Evolutionary conservation across 305 asterid genomes (phyloP).

Genomic region (Fraxinus paxiana): DNA sequence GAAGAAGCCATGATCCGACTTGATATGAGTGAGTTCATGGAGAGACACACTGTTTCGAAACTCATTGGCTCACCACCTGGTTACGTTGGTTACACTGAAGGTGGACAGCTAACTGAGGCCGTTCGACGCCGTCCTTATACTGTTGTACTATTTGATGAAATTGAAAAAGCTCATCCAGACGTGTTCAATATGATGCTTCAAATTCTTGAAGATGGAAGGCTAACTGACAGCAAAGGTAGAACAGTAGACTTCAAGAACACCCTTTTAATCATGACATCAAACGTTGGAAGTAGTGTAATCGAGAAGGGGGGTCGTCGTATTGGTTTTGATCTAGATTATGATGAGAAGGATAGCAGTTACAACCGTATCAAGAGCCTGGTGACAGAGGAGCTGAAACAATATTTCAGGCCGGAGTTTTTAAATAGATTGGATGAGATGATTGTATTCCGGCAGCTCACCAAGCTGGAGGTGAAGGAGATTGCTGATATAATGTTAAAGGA

Average conservation of each 20-base stretch:
- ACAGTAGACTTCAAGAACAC: constrained; percentile 98
- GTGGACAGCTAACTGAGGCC: constrained; percentile 97
- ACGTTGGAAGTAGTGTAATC: constrained; percentile 87
- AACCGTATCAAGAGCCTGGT: constrained; percentile 87
- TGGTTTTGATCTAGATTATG: constrained; percentile 74
- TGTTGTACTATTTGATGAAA: constrained; percentile 84
- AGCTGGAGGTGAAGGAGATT: constrained; percentile 88
- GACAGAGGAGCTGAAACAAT: constrained; percentile 79
- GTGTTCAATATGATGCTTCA: constrained; percentile 99
- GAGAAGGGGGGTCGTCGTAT: constrained; percentile 90
- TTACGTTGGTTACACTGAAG: constrained; percentile 91
- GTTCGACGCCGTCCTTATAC: constrained; percentile 95
- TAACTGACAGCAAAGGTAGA: constrained; percentile 94
- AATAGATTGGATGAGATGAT: constrained; percentile 93
- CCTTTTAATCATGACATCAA: constrained; percentile 88
- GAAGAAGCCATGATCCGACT: constrained; percentile 98
- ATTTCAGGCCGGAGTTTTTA: constrained; percentile 92
- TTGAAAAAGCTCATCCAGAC: constrained; percentile 92
- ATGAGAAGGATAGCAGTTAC: constrained; percentile 84
- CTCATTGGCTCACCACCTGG: constrained; percentile 98
- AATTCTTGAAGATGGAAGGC: constrained; percentile 86
- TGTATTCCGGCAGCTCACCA: constrained; percentile 88
- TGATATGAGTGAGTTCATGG: constrained; percentile 99
- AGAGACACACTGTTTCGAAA: constrained; percentile 90
- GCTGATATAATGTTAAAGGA: constrained; percentile 91